Percentiles rank a stretch among this genome's conserved stretches.
Evolutionary conservation across 1,284 basidiomycete species (phyloP).

Genomic region (Exobasidium rhododendri): DNA sequence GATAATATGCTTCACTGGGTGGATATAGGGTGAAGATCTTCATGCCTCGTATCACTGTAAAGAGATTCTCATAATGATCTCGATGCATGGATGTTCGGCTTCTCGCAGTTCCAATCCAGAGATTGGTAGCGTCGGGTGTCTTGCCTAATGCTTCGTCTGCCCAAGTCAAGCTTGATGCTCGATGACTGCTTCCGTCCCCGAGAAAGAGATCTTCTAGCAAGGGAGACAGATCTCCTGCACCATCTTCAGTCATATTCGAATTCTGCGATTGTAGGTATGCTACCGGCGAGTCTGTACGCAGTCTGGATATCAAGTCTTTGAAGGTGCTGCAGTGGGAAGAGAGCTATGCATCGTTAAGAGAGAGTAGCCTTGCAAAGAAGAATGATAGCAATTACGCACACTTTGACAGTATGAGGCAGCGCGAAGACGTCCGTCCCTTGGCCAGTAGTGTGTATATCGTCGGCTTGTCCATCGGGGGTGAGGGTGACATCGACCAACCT

Average conservation of each 20-base stretch:
- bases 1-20: conserved; percentile 33
- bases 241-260: conserved; percentile 35
- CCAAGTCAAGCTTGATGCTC: conserved; percentile 22
- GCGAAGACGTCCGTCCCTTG: conserved; percentile 30
- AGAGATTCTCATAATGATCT: conserved; percentile 51
- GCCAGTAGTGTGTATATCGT: conserved; percentile 28
- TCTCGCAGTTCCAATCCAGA: conserved; percentile 42
- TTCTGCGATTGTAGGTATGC: conserved; percentile 48
- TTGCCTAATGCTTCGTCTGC: conserved; percentile 36
- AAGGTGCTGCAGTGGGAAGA: conserved; percentile 12
- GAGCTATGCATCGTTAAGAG: neutral
- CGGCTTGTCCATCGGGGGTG: conserved; percentile 44
- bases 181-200: neutral
- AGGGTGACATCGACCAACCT: conserved; percentile 33
- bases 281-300: conserved; percentile 1
- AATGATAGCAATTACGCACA: conserved; percentile 19
- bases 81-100: conserved; percentile 27
- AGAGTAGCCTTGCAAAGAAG: neutral
- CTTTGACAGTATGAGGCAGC: conserved; percentile 30
- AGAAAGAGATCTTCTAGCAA: conserved; percentile 27
- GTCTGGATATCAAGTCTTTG: neutral
- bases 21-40: conserved; percentile 48
- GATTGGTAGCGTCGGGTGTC: conserved; percentile 41
- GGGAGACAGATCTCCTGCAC: conserved; percentile 32
- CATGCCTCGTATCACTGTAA: conserved; percentile 36